Conservation (phyloP, 108 stramenopile genomes). For the Pelagomonas calceolata region DNA sequence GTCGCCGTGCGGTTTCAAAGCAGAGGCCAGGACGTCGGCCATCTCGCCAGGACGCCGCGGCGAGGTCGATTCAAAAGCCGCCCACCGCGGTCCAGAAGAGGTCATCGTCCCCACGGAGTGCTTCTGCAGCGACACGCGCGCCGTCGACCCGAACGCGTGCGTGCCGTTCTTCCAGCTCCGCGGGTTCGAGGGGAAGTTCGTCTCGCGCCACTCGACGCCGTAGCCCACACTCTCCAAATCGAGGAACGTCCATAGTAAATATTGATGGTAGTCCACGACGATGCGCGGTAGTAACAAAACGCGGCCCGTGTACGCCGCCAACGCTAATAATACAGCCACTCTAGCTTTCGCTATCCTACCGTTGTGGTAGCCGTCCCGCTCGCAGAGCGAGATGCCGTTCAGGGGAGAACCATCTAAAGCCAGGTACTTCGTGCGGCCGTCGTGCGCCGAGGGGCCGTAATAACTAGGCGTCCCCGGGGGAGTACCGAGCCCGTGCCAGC, state of each 20-base stretch:
- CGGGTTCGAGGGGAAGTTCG: conserved; percentile 32
- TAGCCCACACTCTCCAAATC: conserved; percentile 20
- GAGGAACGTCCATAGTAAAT: conserved; percentile 26
- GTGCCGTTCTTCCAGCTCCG: conserved; percentile 23
- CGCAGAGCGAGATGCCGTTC: background rate
- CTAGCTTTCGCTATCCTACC: conserved; percentile 9
- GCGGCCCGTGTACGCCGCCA: conserved; percentile 26
- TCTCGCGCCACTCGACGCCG: conserved; percentile 28
- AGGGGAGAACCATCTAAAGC: background rate
- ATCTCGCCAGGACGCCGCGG: background rate
- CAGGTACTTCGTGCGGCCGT: background rate
- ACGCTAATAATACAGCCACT: conserved; percentile 20
- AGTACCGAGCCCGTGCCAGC: conserved; percentile 4
- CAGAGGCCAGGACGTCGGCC: background rate
- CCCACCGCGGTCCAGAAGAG: background rate
- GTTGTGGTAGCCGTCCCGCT: background rate
- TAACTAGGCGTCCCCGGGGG: conserved; percentile 3
- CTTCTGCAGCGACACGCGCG: background rate
- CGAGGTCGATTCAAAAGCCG: background rate
- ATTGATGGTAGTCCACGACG: conserved; percentile 12
- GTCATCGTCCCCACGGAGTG: background rate
- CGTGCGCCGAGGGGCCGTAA: background rate
- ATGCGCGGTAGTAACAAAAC: conserved; percentile 30
- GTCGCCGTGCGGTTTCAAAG: background rate
- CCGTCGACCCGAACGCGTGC: background rate